Evolutionary conservation across 164 flowering plant species (phyloP), one percentile per base, ranked within the genome.

Genomic region (Nelumbo lutea): DNA sequence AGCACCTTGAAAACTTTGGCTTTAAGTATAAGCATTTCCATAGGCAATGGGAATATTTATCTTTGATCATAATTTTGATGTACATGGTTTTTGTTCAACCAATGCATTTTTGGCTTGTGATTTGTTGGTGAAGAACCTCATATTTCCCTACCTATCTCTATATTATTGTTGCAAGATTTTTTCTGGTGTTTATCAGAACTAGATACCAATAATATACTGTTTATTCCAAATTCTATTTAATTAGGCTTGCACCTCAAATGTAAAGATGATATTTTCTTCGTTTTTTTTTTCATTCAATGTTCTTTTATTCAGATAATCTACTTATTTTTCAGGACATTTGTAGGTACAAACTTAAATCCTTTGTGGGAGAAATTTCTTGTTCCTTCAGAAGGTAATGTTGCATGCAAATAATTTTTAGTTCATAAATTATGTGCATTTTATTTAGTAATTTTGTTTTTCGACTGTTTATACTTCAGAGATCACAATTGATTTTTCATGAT

Each of bases 321-420:
- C 43, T 58, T 53, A 42, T 73, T 41, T n/a, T 56, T 73, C 88
- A 92, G 98, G 90, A 89, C 96, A 70, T 92, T 92, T 81, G 83
- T 90, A 48, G 98, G 99, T 58, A 95, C 99, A 71, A 92, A 95
- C 70, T 83, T 95, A 75, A 92, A 79, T 82, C 87, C 94, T 73
- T 50, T 68, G 44, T 95, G 97, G 99, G 87, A 85, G 74, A 85
- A 78, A 70, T 92, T 95, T 82, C 84, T 95, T 70, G 70, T 87
- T 75, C 75, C 83, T 68, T 87, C 94, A 70, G 88, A 88, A 87
- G 98, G 99, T 95, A 86, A 76, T 66, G 53, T 48, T 70, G 1
- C 67, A 62, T 39, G 55, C 58, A 58, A 27, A 4, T 65, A 42
- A 44, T 38, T 38, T 48, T 4, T 62, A 61, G 39, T 41, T 57